phyloP scores from a whole-genome alignment of 768 basidiomycete species.

The Ramaria sp. region DNA sequence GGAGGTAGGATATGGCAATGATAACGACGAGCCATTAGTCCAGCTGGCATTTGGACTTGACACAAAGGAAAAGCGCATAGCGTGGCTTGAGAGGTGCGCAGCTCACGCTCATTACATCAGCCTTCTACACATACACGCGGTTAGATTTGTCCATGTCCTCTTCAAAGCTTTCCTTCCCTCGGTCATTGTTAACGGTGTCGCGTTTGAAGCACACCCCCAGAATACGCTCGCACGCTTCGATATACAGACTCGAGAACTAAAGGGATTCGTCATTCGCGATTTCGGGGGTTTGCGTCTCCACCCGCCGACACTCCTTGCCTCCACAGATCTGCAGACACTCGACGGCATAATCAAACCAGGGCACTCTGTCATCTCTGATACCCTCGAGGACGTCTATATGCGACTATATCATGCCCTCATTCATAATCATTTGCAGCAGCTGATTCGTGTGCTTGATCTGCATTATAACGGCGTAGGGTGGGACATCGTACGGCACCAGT shows the following conservation, averaged over 20 bases:
- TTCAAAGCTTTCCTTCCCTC: constrained; percentile 46
- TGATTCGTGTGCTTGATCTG: constrained; percentile 44
- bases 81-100: constrained; percentile 38
- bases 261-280: constrained; percentile 47
- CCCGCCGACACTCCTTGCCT: constrained; percentile 33
- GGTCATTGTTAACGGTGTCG: constrained; percentile 42
- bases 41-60: constrained; percentile 40
- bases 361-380: constrained; percentile 31
- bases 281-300: constrained; percentile 48
- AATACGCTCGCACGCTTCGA: constrained; percentile 48
- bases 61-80: constrained; percentile 36
- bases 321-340: constrained; percentile 33
- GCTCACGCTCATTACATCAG: constrained; percentile 8
- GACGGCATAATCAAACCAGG: constrained; percentile 16
- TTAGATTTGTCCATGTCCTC: constrained; percentile 29
- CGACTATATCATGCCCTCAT: constrained; percentile 48
- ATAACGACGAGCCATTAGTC: constrained; percentile 29
- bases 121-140: not conserved
- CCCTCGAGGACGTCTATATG: constrained; percentile 44
- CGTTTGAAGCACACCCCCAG: constrained; percentile 50
- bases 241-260: constrained; percentile 33
- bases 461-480: constrained; percentile 48
- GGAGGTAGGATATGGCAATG: constrained; percentile 39
- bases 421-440: constrained; percentile 49
- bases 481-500: constrained; percentile 35